A percentile compares a stretch with the other conserved stretches of the same genome.
These are phyloP conservation scores for Candida awuae DNA, from an alignment of 805 yeast species.

Conservation along the genomic window DNA sequence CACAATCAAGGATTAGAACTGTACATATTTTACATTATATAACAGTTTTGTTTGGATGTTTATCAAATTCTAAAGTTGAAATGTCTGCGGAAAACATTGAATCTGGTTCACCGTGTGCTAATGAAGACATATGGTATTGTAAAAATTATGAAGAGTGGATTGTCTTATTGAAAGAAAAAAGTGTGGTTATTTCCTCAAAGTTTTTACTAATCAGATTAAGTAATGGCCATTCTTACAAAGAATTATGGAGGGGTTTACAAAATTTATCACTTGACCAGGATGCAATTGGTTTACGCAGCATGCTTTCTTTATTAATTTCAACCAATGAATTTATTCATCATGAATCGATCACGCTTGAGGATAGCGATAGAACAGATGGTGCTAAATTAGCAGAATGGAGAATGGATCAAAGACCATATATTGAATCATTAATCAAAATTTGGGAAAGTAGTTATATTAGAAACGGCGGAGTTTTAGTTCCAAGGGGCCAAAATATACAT, in stretches of 20 bases:
- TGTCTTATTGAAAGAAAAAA: constrained; percentile 28
- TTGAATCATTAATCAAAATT: constrained; percentile 48
- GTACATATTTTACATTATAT: constrained; percentile 43
- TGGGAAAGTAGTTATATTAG: constrained; percentile 61
- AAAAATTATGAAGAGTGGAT: constrained; percentile 46
- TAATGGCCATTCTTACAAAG: constrained; percentile 45
- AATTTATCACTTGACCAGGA: constrained; percentile 33
- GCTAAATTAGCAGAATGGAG: constrained; percentile 57
- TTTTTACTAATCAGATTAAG: constrained; percentile 48
- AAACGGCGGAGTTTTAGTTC: constrained; percentile 55
- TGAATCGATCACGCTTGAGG: constrained; percentile 35
- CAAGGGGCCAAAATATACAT: constrained; percentile 42
- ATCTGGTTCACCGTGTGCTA: constrained; percentile 58
- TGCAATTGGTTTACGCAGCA: constrained; percentile 38
- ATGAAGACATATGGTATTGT: constrained; percentile 55
- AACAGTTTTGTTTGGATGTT: constrained; percentile 38
- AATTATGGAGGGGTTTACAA: constrained; percentile 43
- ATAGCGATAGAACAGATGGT: constrained; percentile 26
- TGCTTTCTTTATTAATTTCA: constrained; percentile 51
- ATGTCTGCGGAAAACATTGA: constrained; percentile 38
- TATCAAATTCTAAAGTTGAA: constrained; percentile 36
- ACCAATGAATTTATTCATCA: constrained; percentile 58
- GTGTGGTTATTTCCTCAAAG: constrained; percentile 42
- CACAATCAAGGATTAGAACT: constrained; percentile 50
- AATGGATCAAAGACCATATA: constrained; percentile 48